phyloP scores from a whole-genome alignment of 2,329 filamentous ascomycete species.

The Aspergillus jensenii region DNA sequence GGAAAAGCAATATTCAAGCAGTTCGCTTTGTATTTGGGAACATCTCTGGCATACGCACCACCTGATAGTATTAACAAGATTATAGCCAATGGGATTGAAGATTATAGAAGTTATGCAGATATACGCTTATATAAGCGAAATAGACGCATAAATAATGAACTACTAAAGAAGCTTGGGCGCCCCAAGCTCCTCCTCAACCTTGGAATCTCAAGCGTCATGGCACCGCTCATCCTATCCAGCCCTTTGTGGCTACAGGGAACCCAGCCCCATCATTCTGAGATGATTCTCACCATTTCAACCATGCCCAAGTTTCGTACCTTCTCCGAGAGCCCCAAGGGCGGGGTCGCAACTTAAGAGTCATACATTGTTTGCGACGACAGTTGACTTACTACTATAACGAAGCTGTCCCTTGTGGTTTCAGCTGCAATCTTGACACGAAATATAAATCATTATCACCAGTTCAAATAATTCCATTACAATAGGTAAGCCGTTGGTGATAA shows the following conservation, averaged over 20 bases:
- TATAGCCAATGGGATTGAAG: not conserved
- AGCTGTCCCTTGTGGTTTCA: constrained; percentile 6
- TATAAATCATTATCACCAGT: not conserved
- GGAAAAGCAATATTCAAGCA: too few relatives aligned
- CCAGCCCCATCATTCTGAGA: not conserved
- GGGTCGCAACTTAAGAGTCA: constrained; percentile 30
- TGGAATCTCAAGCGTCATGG: constrained; percentile 23
- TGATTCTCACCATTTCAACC: constrained; percentile 4
- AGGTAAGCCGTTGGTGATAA: not conserved
- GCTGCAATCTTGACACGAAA: not conserved
- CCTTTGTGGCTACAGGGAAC: constrained; percentile 17
- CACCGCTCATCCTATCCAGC: constrained; percentile 17
- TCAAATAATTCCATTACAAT: not conserved
- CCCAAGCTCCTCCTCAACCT: not conserved
- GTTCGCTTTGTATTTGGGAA: too few relatives aligned
- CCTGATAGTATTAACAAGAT: not conserved
- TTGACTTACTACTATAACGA: constrained; percentile 17
- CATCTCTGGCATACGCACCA: too few relatives aligned
- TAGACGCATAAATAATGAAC: not conserved
- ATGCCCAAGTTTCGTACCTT: constrained; percentile 5
- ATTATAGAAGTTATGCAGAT: not conserved
- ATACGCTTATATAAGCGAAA: constrained; percentile 21
- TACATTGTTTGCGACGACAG: constrained; percentile 19
- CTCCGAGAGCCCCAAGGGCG: constrained; percentile 32
- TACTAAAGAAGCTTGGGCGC: not conserved